phyloP scores from a whole-genome alignment of 805 yeast genomes.

The Jamesozyma hellenica region DNA sequence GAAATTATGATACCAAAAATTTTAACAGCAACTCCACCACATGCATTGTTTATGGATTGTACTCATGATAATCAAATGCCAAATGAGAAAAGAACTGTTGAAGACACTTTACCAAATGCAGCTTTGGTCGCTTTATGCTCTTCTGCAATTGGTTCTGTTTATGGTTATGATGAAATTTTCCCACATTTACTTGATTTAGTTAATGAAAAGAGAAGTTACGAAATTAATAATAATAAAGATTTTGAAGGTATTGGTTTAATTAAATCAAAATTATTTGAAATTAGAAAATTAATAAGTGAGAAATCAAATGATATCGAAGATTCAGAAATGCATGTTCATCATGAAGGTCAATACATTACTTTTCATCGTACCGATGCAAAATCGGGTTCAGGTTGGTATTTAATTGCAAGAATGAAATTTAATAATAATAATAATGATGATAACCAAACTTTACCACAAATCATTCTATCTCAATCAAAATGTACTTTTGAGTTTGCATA shows the following conservation, averaged over 20 bases:
- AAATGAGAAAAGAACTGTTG: slow-evolving; percentile 78
- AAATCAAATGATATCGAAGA: slow-evolving; percentile 41
- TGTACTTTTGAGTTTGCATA: slow-evolving; percentile 52
- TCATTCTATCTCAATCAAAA: slow-evolving; percentile 47
- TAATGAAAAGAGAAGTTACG: slow-evolving; percentile 56
- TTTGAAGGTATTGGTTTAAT: slow-evolving; percentile 62
- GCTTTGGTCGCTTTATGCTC: slow-evolving; percentile 89
- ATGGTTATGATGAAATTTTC: slow-evolving; percentile 89
- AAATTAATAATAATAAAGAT: slow-evolving; percentile 23
- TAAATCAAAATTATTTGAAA: slow-evolving; percentile 48
- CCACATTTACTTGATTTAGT: slow-evolving; percentile 78
- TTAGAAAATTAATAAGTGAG: slow-evolving; percentile 47
- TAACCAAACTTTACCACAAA: slow-evolving; percentile 48
- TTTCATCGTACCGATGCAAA: slow-evolving; percentile 76
- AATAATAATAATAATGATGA: slow-evolving; percentile 29
- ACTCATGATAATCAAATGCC: slow-evolving; percentile 95
- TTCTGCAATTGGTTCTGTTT: slow-evolving; percentile 87
- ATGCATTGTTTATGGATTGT: slow-evolving; percentile 94
- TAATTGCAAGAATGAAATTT: slow-evolving; percentile 82
- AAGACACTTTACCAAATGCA: slow-evolving; percentile 90
- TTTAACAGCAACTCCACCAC: slow-evolving; percentile 66
- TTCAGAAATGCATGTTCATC: slow-evolving; percentile 90
- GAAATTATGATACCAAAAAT: slow-evolving; percentile 61
- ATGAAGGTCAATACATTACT: slow-evolving; percentile 85
- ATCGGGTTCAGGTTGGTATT: slow-evolving; percentile 80